Base-by-base conservation (phyloP, 2,329 filamentous ascomycete species). In the Botryosphaeria agaves region DNA sequence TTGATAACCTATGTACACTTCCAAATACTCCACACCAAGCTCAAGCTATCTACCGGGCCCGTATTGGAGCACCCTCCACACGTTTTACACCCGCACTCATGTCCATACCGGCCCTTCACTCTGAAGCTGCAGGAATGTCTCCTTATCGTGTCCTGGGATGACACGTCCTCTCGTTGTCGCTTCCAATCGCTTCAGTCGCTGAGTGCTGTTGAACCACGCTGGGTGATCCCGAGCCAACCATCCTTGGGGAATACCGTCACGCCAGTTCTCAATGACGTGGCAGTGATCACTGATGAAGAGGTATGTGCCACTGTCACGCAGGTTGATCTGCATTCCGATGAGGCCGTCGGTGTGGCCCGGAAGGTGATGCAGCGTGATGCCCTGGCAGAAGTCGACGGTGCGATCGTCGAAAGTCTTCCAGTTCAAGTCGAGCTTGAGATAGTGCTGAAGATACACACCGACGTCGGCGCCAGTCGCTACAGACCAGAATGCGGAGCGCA, bases 381-480 rank as follows among this genome's bases (percentile, higher is more conserved):
- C 46, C 32, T 50, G 47, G 35, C 44, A 47, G 36, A 51, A 48
- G 33, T 51, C 47, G 29, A 49, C 38, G 6, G 38, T 41, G 26
- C 46, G 41, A 14, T 51, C 48, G 29, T 51, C 47, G 30, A 51
- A 52, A 3, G 47, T 51, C 38, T 50, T 49, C 48, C 48, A 51
- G 24, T 52, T 51, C 44, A 51, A 35, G 31, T 45, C 44, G 17
- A 51, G 36, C 27, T 43, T 44, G 30, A 51, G 34, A 24, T 51
- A 51, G 35, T 52, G 49, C 36, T 46, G 41, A 24, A 50, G 19
- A 30, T 52, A 52, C 4, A 49, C 48, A 8, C 45, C 48, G 4
- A 45, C 46, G 34, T 51, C 48, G 5, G 46, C 48, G 5, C 46
- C 46, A 5, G 49, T 51, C 4, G 48, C 48, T 8, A 50, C 47